Conservation (phyloP, 371 early-diverging fungal genomes). For the Parasitella parasitica region DNA sequence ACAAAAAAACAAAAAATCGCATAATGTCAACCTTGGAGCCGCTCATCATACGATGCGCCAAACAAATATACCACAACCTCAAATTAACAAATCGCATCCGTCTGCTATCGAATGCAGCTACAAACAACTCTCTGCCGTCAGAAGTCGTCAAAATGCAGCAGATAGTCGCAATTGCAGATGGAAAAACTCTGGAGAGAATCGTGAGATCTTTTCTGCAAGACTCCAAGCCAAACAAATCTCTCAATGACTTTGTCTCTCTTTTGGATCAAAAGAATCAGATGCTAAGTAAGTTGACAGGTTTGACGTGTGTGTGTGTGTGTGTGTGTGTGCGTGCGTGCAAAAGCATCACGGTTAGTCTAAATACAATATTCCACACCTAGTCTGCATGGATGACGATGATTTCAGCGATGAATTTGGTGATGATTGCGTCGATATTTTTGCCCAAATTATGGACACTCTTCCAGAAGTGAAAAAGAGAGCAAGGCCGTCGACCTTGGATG, state of each 20-base stretch:
- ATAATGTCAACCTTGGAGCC: neutral
- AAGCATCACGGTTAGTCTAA: neutral
- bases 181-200: slow-evolving; percentile 7
- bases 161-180: slow-evolving; percentile 11
- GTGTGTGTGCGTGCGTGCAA: neutral
- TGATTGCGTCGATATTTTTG: neutral
- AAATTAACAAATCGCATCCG: slow-evolving; percentile 25
- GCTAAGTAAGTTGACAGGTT: neutral
- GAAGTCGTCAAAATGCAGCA: slow-evolving; percentile 34
- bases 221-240: slow-evolving; percentile 21
- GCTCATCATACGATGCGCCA: slow-evolving; percentile 20
- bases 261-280: slow-evolving; percentile 16
- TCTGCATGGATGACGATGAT: neutral
- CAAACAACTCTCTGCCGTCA: neutral
- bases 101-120: neutral
- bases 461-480: neutral
- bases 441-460: neutral
- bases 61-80: slow-evolving; percentile 40
- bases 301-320: neutral
- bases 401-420: slow-evolving; percentile 1
- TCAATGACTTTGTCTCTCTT: slow-evolving; percentile 11
- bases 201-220: slow-evolving; percentile 22
- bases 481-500: neutral
- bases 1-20: too few species aligned
- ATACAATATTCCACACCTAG: too few species aligned